Base-by-base conservation (phyloP, 192 early-diverging fungal species). In the Linnemannia elongata region DNA sequence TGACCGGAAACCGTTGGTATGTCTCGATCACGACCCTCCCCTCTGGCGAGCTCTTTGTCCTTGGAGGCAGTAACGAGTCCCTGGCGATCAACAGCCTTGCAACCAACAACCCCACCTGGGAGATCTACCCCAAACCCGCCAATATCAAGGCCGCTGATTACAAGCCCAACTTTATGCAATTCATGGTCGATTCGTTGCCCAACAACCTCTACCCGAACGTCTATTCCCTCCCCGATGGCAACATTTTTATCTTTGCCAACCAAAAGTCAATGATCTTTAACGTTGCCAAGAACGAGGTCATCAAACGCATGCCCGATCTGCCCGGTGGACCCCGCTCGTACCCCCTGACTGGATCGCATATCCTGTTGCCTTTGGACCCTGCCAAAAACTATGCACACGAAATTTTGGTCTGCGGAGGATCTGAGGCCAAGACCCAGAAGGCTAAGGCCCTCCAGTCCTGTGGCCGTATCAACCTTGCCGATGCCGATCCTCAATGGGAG, bases 391-490 rank as follows among this genome's bases (percentile, higher is more conserved):
- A 94, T 82, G 88, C 86, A 13, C 88, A 90, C 4, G 82, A 90
- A 73, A 82, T 95, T 13, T 77, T 95, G 33, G 80, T 95, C 38
- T 95, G 94, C 74, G 94, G 94, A 55, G 94, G 94, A 57, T 86
- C 82, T 20, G 74, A 90, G 41, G 84, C 86, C 10, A 69, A 72
- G 18, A 45, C 57, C n/a, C 49, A 68, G 24, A 78, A 60, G 27
- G 76, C 81, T 35, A 66, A 75, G 52, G 89, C 92, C 1, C 88
- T 89, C 6, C 77, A 90, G 52, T 82, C 79, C 36, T 93, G 92
- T 69, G 92, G 91, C 47, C 83, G 88, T 38, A 91, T 92, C 57
- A 88, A 92, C 74, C 76, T 93, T 1, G 81, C 78, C 35, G 81
- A 83, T 72, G 24, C 75, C 13, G 80, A 87, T 35, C 89, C 92